Conservation (phyloP, 352 stramenopile species). For the Phytophthora fragariaefolia region DNA sequence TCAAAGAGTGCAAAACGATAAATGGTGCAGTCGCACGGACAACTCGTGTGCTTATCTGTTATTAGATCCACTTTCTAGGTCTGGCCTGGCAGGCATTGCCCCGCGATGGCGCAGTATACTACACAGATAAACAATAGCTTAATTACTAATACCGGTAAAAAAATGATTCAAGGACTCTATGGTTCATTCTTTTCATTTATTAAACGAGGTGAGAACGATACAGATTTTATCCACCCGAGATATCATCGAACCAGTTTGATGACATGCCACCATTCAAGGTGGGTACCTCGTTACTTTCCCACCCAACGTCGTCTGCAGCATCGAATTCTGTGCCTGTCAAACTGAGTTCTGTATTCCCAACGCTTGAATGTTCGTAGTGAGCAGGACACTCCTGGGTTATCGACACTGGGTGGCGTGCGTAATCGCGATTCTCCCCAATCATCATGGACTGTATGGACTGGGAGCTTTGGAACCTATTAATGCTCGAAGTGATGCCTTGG, state of each 20-base stretch:
- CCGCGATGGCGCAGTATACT: neutral
- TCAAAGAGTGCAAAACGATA: neutral
- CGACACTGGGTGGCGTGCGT: neutral
- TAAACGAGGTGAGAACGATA: too few relatives aligned
- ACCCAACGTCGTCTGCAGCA: neutral
- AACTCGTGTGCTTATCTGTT: neutral
- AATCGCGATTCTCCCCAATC: conserved; percentile 10
- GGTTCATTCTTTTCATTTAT: too few relatives aligned
- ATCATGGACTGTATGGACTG: conserved; percentile 12
- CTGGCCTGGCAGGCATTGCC: neutral
- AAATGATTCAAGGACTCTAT: too few relatives aligned
- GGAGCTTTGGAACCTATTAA: neutral
- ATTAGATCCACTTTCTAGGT: neutral
- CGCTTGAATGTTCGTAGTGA: neutral
- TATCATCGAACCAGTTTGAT: conserved; percentile 13
- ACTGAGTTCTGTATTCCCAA: neutral
- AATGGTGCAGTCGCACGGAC: neutral
- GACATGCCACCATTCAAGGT: neutral
- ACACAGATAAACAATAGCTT: neutral
- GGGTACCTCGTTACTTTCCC: neutral
- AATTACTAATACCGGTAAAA: too few relatives aligned
- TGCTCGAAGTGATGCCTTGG: conserved; percentile 2
- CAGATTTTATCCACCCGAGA: neutral
- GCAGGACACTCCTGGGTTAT: conserved; percentile 4
- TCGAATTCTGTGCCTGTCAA: neutral